Percentiles rank a stretch among this genome's conserved stretches.
Evolutionary conservation across 495 filamentous ascomycete genomes (phyloP).

Genomic region (Podospora conica): DNA sequence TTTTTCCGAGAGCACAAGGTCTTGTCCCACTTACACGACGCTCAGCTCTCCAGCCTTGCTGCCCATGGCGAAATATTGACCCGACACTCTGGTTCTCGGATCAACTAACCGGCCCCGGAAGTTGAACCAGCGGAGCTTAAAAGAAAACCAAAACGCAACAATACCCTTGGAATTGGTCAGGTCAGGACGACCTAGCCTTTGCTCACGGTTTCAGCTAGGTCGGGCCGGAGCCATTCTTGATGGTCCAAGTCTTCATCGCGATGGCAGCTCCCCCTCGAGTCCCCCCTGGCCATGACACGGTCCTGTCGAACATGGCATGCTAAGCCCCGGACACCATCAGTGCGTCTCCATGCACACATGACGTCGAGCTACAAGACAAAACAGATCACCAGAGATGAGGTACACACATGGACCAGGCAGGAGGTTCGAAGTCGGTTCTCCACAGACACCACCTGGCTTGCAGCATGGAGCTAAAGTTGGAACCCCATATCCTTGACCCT

Average conservation of each 20-base stretch:
- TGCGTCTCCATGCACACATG: background rate
- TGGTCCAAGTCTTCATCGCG: background rate
- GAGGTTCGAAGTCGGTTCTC: background rate
- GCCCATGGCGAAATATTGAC: background rate
- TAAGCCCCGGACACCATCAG: background rate
- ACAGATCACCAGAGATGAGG: background rate
- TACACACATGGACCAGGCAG: background rate
- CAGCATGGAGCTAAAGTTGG: background rate
- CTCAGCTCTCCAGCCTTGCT: background rate
- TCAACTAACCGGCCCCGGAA: background rate
- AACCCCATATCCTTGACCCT: background rate
- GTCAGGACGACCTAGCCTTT: background rate
- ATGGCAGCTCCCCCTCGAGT: background rate
- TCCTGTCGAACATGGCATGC: background rate
- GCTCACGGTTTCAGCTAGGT: background rate
- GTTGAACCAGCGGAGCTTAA: background rate
- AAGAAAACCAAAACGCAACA: background rate
- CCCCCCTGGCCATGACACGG: background rate
- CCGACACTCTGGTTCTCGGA: background rate
- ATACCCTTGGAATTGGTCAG: background rate
- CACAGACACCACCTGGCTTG: background rate
- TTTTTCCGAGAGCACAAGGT: background rate
- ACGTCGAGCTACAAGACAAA: background rate
- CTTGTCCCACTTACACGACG: background rate
- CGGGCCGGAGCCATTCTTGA: background rate